Percentiles rank a stretch among this genome's conserved stretches.
Evolutionary conservation across 176 grass and related monocot species (phyloP).

Genomic region (Carex cristatella): DNA sequence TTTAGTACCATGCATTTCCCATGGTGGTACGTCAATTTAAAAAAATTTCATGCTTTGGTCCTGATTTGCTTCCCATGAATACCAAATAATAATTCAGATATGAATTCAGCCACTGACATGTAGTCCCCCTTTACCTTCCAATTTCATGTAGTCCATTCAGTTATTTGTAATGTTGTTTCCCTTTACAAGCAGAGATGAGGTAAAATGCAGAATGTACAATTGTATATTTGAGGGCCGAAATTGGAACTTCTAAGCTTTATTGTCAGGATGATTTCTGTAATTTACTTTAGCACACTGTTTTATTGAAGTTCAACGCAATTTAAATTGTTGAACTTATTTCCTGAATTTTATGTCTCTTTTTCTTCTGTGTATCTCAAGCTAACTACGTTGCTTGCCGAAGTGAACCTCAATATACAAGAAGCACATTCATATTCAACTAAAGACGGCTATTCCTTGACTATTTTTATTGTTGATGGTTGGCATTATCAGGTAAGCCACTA

Average conservation of each 20-base stretch:
- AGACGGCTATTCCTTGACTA: slow-evolving; percentile 13
- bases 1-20: not conserved
- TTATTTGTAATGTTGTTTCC: not conserved
- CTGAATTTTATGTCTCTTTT: not conserved
- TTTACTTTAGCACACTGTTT: not conserved
- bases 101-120: not conserved
- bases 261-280: not conserved
- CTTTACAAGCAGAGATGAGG: not conserved
- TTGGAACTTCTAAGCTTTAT: not conserved
- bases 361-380: slow-evolving; percentile 13
- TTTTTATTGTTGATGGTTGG: slow-evolving; percentile 18
- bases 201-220: not conserved
- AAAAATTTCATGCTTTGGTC: not conserved
- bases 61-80: not conserved
- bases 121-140: not conserved
- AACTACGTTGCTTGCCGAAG: slow-evolving; percentile 16
- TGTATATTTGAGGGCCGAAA: not conserved
- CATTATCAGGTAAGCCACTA: slow-evolving; percentile 11
- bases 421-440: slow-evolving; percentile 24
- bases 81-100: not conserved
- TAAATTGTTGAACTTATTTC: not conserved
- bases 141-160: not conserved
- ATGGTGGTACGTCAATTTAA: not conserved
- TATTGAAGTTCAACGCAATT: not conserved
- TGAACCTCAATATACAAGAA: slow-evolving; percentile 28